A percentile compares a stretch with the other conserved stretches of the same genome.
Conservation (phyloP, 2,329 filamentous ascomycete genomes). For the Aspergillus flavus region DNA sequence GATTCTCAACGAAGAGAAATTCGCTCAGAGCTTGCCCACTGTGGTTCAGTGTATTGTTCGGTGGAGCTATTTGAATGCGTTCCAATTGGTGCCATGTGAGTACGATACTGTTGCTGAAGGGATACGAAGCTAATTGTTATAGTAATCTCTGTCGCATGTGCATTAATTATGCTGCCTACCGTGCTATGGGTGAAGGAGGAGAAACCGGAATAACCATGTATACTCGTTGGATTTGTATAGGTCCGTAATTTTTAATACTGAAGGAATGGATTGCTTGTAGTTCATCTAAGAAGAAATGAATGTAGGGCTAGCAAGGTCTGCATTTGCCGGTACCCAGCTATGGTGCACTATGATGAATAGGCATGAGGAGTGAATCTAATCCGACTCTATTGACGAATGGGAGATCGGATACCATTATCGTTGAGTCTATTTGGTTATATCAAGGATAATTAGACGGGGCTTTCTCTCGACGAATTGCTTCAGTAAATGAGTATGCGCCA, state of each 20-base stretch:
- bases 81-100: constrained; percentile 17
- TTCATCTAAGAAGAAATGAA: not conserved
- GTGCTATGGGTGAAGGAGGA: not conserved
- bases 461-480: not conserved
- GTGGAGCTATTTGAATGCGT: constrained; percentile 17
- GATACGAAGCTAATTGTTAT: not conserved
- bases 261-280: not conserved
- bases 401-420: not conserved
- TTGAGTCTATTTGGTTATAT: not conserved
- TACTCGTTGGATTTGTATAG: not conserved
- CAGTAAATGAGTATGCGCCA: not conserved
- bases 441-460: not conserved
- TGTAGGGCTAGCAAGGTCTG: not conserved
- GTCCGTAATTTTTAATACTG: not conserved
- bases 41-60: constrained; percentile 12
- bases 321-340: not conserved
- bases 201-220: not conserved
- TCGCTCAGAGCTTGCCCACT: constrained; percentile 8
- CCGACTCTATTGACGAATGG: not conserved
- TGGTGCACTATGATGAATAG: not conserved
- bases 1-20: constrained; percentile 18
- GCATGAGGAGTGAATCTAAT: not conserved
- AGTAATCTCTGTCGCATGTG: not conserved
- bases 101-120: not conserved
- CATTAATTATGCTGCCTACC: not conserved